These are phyloP conservation scores for Colletotrichum truncatum DNA, from an alignment of 2,329 filamentous ascomycete species.

Conservation along the genomic window DNA sequence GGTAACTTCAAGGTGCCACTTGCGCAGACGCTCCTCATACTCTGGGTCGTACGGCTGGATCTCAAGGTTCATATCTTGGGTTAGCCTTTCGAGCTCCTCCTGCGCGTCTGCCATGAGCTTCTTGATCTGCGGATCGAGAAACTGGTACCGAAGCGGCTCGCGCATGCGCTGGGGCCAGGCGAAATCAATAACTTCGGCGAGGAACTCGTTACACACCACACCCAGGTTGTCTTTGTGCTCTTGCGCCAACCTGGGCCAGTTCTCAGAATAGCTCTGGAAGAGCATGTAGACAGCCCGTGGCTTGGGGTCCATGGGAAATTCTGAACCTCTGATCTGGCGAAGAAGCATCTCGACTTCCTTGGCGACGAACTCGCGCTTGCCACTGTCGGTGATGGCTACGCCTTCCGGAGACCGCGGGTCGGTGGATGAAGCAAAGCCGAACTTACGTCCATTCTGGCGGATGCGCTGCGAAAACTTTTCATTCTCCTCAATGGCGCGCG, in stretches of 20 bases:
- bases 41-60: constrained; percentile 63
- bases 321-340: constrained; percentile 60
- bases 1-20: constrained; percentile 53
- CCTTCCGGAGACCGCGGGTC: constrained; percentile 30
- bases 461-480: constrained; percentile 59
- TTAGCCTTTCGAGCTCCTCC: constrained; percentile 54
- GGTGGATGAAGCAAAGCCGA: constrained; percentile 48
- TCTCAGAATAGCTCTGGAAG: constrained; percentile 62
- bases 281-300: constrained; percentile 63
- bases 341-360: constrained; percentile 59
- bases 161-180: constrained; percentile 61
- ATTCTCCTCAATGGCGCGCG: constrained; percentile 60
- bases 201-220: constrained; percentile 63
- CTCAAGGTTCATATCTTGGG: constrained; percentile 61
- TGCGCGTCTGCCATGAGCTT: constrained; percentile 56
- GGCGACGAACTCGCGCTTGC: constrained; percentile 57
- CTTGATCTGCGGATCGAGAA: constrained; percentile 59
- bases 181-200: constrained; percentile 59
- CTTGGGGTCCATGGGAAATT: constrained; percentile 62
- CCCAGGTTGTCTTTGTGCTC: constrained; percentile 64
- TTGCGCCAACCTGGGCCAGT: constrained; percentile 60
- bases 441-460: constrained; percentile 58
- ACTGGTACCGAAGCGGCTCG: constrained; percentile 57
- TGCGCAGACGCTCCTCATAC: constrained; percentile 59
- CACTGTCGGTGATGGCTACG: constrained; percentile 42